Evolutionary conservation across 2,329 filamentous ascomycete genomes (phyloP).

Genomic region (Biscogniauxia mediterranea): DNA sequence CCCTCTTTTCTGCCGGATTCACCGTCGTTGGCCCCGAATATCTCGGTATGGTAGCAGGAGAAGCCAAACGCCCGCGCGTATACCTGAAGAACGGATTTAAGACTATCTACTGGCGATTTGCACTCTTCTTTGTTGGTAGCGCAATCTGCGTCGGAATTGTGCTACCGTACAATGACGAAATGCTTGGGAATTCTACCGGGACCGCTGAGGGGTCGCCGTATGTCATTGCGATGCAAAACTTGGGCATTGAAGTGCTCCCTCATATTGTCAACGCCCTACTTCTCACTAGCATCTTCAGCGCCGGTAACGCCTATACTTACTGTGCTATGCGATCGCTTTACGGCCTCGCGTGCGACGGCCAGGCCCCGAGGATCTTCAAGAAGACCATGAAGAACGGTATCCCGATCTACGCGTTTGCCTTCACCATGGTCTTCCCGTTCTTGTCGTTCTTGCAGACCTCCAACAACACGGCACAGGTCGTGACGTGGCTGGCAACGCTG

Average conservation of each 20-base stretch:
- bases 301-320: slow-evolving; percentile 62
- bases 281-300: slow-evolving; percentile 57
- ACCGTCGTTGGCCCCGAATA: slow-evolving; percentile 62
- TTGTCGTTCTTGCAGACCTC: slow-evolving; percentile 51
- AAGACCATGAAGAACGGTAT: slow-evolving; percentile 57
- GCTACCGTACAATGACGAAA: slow-evolving; percentile 60
- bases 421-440: slow-evolving; percentile 60
- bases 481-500: slow-evolving; percentile 40
- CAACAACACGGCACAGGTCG: slow-evolving; percentile 29
- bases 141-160: slow-evolving; percentile 62
- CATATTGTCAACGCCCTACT: slow-evolving; percentile 63
- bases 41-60: slow-evolving; percentile 49
- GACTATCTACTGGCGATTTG: slow-evolving; percentile 64
- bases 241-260: slow-evolving; percentile 52
- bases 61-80: slow-evolving; percentile 56
- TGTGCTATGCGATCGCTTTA: slow-evolving; percentile 60
- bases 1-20: slow-evolving; percentile 55
- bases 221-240: slow-evolving; percentile 57
- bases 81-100: slow-evolving; percentile 64
- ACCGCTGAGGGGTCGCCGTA: slow-evolving; percentile 55
- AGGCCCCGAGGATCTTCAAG: slow-evolving; percentile 50
- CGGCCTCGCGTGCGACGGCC: slow-evolving; percentile 55
- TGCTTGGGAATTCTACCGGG: slow-evolving; percentile 47
- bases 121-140: slow-evolving; percentile 64
- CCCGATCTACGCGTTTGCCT: slow-evolving; percentile 60